phyloP scores from a whole-genome alignment of 169 alveolate species.

The Eimeria acervulina region DNA sequence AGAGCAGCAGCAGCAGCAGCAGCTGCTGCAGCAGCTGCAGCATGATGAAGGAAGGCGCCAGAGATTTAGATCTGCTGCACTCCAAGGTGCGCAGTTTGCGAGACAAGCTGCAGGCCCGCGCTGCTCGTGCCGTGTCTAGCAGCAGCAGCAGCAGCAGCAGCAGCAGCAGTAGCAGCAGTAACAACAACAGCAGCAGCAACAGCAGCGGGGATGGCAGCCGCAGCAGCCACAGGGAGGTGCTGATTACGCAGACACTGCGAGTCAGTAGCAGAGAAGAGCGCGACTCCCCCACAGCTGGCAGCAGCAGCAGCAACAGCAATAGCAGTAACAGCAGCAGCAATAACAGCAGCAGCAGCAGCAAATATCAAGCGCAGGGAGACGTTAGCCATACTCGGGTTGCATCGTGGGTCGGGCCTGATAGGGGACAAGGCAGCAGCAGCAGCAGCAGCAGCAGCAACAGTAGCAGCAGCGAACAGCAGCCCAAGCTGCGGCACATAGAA shows the following conservation, averaged over 20 bases:
- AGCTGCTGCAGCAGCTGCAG: conserved; percentile 1
- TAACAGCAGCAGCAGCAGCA: conserved; percentile 13
- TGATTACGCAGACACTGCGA: neutral
- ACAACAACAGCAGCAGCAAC: conserved; percentile 16
- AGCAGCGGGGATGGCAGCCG: conserved; percentile 40
- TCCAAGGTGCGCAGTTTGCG: conserved; percentile 46
- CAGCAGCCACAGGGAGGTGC: neutral
- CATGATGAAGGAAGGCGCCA: conserved; percentile 25
- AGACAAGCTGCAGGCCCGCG: conserved; percentile 58
- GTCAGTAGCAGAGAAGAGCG: neutral
- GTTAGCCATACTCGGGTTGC: neutral
- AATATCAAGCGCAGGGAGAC: neutral
- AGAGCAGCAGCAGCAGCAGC: conserved; percentile 34
- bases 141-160: conserved; percentile 43
- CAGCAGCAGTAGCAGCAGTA: neutral
- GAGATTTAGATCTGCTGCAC: conserved; percentile 42
- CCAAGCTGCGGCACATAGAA: neutral
- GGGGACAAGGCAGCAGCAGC: conserved; percentile 13
- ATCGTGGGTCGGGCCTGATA: neutral
- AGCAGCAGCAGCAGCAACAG: conserved; percentile 56
- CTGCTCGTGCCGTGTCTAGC: neutral
- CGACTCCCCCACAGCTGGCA: neutral
- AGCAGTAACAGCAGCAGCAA: conserved; percentile 65
- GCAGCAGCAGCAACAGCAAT: conserved; percentile 69
- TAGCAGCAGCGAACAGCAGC: conserved; percentile 39